Conservation (phyloP, 2,329 filamentous ascomycete species). For the Hypoxylon sp. region DNA sequence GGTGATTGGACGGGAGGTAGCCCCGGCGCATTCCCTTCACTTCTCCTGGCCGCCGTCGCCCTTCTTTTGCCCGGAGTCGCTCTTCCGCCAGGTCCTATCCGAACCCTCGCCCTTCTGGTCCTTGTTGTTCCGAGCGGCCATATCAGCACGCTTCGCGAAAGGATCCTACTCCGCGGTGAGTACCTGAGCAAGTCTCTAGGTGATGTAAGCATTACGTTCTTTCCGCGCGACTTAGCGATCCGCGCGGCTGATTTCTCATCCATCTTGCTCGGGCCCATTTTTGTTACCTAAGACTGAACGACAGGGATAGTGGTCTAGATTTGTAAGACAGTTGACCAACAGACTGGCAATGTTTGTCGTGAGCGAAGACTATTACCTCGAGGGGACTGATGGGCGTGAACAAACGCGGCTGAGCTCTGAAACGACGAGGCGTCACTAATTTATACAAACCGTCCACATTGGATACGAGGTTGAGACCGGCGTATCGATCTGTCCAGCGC, state of each 20-base stretch:
- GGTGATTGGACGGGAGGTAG: slow-evolving; percentile 13
- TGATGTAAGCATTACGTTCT: slow-evolving; percentile 53
- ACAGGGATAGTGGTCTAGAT: background rate
- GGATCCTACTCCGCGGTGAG: slow-evolving; percentile 45
- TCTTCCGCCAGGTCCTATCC: slow-evolving; percentile 24
- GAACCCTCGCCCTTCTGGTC: slow-evolving; percentile 33
- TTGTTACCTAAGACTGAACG: background rate
- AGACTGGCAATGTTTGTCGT: background rate
- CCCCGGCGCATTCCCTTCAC: slow-evolving; percentile 14
- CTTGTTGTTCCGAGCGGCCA: slow-evolving; percentile 45
- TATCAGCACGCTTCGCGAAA: slow-evolving; percentile 49
- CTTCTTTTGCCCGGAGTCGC: slow-evolving; percentile 29
- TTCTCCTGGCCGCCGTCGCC: slow-evolving; percentile 30
- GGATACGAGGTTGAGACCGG: slow-evolving; percentile 16
- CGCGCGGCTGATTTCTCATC: slow-evolving; percentile 60
- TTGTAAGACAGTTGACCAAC: background rate
- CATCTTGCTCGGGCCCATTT: slow-evolving; percentile 59
- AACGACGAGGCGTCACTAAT: slow-evolving; percentile 9
- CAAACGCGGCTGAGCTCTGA: background rate
- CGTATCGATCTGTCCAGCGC: slow-evolving; percentile 3
- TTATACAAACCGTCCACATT: slow-evolving; percentile 29
- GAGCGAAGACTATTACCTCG: slow-evolving; percentile 6
- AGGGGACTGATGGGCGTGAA: slow-evolving; percentile 3
- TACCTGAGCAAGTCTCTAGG: slow-evolving; percentile 1
- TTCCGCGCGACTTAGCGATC: slow-evolving; percentile 60